Conservation (phyloP, 2,329 filamentous ascomycete genomes). For the Ramularia collo-cygni region DNA sequence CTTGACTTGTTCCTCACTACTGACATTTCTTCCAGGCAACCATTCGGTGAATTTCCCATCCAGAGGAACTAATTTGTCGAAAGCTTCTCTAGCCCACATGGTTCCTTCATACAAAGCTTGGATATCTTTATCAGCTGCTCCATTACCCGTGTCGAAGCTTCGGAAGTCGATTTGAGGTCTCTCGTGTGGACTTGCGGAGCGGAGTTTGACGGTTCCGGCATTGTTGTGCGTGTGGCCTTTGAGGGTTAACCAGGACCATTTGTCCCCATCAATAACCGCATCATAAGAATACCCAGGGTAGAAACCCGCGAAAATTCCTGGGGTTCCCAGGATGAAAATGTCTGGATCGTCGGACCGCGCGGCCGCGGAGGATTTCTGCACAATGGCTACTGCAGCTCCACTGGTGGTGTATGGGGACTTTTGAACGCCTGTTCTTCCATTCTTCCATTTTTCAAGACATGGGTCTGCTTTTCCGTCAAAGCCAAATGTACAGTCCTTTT, state of each 20-base stretch:
- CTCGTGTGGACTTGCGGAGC: slow-evolving; percentile 56
- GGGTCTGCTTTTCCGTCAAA: slow-evolving; percentile 27
- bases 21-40: slow-evolving; percentile 38
- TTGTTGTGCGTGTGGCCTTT: slow-evolving; percentile 58
- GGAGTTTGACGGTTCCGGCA: slow-evolving; percentile 55
- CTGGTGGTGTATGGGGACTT: slow-evolving; percentile 43
- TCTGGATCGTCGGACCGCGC: slow-evolving; percentile 42
- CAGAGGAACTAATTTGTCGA: slow-evolving; percentile 34
- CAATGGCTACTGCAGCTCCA: slow-evolving; percentile 48
- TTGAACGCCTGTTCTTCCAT: slow-evolving; percentile 27
- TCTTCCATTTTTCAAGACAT: slow-evolving; percentile 40
- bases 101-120: slow-evolving; percentile 51
- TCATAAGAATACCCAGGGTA: slow-evolving; percentile 48
- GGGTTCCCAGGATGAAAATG: slow-evolving; percentile 49
- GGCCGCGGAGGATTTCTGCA: slow-evolving; percentile 33
- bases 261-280: slow-evolving; percentile 37
- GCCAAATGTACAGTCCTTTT: slow-evolving; percentile 36
- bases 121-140: slow-evolving; percentile 34
- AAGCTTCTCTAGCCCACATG: slow-evolving; percentile 39
- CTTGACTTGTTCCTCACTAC: slow-evolving; percentile 39
- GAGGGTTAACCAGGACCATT: slow-evolving; percentile 48
- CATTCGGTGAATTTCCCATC: slow-evolving; percentile 39
- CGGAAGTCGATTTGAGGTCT: slow-evolving; percentile 57
- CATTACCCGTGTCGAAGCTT: slow-evolving; percentile 47
- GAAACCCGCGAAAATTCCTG: slow-evolving; percentile 49